phyloP scores from a whole-genome alignment of 1,284 basidiomycete species.

The Rhizopogon hawkerae region DNA sequence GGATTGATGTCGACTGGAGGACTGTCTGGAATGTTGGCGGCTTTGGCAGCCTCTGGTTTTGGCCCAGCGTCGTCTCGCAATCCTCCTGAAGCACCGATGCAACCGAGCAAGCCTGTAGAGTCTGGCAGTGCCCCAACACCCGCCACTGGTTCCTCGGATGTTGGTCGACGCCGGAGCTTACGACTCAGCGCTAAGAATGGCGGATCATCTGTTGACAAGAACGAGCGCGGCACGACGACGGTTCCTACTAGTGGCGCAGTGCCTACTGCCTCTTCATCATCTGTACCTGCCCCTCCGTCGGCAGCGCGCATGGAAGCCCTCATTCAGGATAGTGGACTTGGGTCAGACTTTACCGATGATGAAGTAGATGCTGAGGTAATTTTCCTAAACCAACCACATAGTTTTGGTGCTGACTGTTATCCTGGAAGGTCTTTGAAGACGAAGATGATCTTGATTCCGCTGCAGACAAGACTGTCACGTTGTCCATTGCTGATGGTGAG shows the following conservation, averaged over 20 bases:
- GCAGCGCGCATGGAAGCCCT: constrained; percentile 40
- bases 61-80: constrained; percentile 29
- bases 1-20: constrained; percentile 60
- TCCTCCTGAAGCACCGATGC: constrained; percentile 17
- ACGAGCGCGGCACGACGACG: constrained; percentile 19
- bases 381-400: background rate
- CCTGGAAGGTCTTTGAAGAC: constrained; percentile 57
- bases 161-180: constrained; percentile 68
- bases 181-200: constrained; percentile 69
- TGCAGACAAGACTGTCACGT: constrained; percentile 77
- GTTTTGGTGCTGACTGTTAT: background rate
- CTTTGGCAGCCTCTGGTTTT: constrained; percentile 75
- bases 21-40: constrained; percentile 84
- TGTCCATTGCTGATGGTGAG: constrained; percentile 75
- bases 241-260: constrained; percentile 15
- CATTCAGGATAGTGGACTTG: constrained; percentile 54
- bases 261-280: constrained; percentile 1
- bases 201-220: constrained; percentile 17
- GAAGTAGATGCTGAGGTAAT: constrained; percentile 67
- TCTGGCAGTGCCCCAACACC: constrained; percentile 21
- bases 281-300: constrained; percentile 15
- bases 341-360: constrained; percentile 70
- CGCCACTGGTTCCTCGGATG: constrained; percentile 27
- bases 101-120: constrained; percentile 3
- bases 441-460: constrained; percentile 61